Conservation (phyloP, 1,284 basidiomycete genomes). For the Boletus smithii region DNA sequence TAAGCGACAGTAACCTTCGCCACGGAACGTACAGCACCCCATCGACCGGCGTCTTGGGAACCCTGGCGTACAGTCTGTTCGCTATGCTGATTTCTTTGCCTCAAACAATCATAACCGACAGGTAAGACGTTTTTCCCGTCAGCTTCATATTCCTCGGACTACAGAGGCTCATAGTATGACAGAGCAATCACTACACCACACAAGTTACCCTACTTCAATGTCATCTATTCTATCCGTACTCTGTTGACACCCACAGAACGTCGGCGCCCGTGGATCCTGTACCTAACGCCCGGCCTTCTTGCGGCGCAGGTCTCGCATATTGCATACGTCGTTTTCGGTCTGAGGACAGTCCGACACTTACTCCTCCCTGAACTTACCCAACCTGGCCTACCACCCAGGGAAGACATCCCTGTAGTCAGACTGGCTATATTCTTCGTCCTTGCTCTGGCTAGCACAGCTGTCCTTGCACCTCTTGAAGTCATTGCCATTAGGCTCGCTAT, state of each 20-base stretch:
- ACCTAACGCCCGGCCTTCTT: slow-evolving; percentile 81
- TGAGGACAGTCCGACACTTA: slow-evolving; percentile 61
- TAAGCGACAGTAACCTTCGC: slow-evolving; percentile 51
- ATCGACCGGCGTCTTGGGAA: slow-evolving; percentile 63
- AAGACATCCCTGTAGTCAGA: slow-evolving; percentile 46
- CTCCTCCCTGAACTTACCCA: slow-evolving; percentile 56
- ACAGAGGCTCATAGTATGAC: slow-evolving; percentile 4
- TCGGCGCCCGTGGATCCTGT: slow-evolving; percentile 75
- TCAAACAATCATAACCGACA: slow-evolving; percentile 31
- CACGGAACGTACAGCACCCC: slow-evolving; percentile 71
- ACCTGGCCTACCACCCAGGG: slow-evolving; percentile 25
- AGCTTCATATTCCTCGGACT: not conserved
- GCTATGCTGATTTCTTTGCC: slow-evolving; percentile 80
- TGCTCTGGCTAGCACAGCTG: slow-evolving; percentile 55
- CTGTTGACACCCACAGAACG: slow-evolving; percentile 83
- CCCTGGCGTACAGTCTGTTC: slow-evolving; percentile 57
- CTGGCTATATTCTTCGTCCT: slow-evolving; percentile 61
- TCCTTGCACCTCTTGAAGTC: slow-evolving; percentile 82
- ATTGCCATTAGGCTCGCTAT: slow-evolving; percentile 77
- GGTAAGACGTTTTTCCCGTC: not conserved
- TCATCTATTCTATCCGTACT: slow-evolving; percentile 61
- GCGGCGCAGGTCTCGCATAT: slow-evolving; percentile 66
- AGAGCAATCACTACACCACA: slow-evolving; percentile 87
- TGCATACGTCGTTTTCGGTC: slow-evolving; percentile 56
- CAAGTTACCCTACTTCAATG: slow-evolving; percentile 66